Base-by-base conservation (phyloP, 1,139 yeast genomes). In the Williopsis jadinii region DNA sequence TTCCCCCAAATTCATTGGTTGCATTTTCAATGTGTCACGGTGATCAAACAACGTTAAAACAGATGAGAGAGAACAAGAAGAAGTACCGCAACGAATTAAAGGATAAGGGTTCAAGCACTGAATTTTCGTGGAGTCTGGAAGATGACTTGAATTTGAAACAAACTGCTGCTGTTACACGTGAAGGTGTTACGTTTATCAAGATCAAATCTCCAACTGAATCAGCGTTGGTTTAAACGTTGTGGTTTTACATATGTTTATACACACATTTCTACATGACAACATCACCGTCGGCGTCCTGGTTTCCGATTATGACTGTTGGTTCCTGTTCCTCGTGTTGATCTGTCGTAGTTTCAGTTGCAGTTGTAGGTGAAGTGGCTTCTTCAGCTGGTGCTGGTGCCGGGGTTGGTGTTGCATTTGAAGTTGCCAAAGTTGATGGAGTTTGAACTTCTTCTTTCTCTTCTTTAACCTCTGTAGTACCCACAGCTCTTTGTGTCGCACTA, bases 21-120 rank as follows among this genome's bases (percentile, higher is more conserved):
- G 63, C 87, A 1, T 58, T 88, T 1, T 67, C 77, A 52, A 71
- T 87, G 0, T 85, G 84, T 2, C 67, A 74, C 42, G 88, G 90
- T 2, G 75, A 78, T 50, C 77, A 82, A 3, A 57, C 68, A 14
- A 73, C 68, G 36, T 70, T 81, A 75, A 57, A 61, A 12, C 59
- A 65, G 37, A 63, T 86, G 37, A 77, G 73, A 46, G 54, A 54
- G 11, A 49, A 68, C 9, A 58, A 59, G 39, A 59, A 56, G 38
- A 47, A 56, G 45, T 52, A 60, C 48, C 58, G 73, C 64, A 44
- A 57, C 51, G 48, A 59, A 53, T 47, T 75, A 61, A 58, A 71
- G 67, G 48, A 55, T 46, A 70, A 62, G 45, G 30, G 34, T 11
- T 31, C 26, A 12, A 69, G 55, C 41, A 70, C 61, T 61, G 66